A percentile compares a stretch with the other conserved stretches of the same genome.
Conservation (phyloP, 2,329 filamentous ascomycete species). For the Scleromitrula shiraiana region DNA sequence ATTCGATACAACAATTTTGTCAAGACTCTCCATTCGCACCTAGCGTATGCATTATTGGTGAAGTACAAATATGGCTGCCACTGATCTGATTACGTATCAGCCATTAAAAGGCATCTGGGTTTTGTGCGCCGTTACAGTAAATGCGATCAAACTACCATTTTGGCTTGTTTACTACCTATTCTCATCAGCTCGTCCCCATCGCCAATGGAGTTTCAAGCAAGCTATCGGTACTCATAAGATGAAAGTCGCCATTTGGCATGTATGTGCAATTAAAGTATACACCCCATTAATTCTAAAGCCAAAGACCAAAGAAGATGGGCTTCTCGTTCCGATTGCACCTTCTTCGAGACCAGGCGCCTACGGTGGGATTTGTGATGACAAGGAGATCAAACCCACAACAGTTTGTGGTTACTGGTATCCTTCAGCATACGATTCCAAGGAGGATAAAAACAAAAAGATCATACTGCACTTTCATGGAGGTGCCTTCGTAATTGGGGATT, state of each 20-base stretch:
- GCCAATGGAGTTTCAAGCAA: neutral
- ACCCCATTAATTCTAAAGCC: neutral
- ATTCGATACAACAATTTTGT: no score
- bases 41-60: no score
- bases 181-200: neutral
- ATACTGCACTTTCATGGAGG: constrained; percentile 40
- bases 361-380: neutral
- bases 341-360: neutral
- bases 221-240: neutral
- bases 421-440: neutral
- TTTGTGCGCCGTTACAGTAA: neutral
- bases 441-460: constrained; percentile 21
- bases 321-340: neutral
- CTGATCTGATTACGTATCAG: neutral
- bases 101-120: neutral
- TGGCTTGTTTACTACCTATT: neutral
- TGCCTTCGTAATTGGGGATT: constrained; percentile 38
- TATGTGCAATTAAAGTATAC: neutral
- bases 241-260: neutral
- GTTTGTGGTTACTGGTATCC: neutral
- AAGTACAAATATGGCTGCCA: no score
- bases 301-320: neutral
- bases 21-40: no score
- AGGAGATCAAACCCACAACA: neutral
- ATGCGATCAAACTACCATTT: neutral